phyloP scores from a whole-genome alignment of 148 eudicot species.

The Tetragonia tetragonoides region DNA sequence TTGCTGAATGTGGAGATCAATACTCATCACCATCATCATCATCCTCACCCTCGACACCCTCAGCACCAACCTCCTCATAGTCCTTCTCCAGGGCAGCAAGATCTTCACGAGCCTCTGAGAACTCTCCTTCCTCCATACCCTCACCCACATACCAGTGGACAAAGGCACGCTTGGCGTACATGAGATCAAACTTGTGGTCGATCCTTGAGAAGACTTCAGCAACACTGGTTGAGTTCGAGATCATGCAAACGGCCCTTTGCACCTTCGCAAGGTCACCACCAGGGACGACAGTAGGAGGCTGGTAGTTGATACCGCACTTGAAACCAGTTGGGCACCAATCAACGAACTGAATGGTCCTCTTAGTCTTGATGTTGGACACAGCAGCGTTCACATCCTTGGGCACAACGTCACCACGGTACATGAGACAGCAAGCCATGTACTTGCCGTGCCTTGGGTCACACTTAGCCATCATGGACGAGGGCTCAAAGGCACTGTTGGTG shows the following conservation, averaged over 20 bases:
- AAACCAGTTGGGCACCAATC: conserved; percentile 52
- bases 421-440: conserved; percentile 51
- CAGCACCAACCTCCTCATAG: conserved; percentile 45
- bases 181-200: conserved; percentile 45
- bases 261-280: conserved; percentile 50
- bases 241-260: conserved; percentile 51
- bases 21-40: conserved; percentile 42
- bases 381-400: conserved; percentile 49
- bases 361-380: conserved; percentile 41
- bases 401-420: conserved; percentile 51
- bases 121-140: conserved; percentile 60
- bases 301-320: conserved; percentile 49
- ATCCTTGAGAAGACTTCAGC: conserved; percentile 47
- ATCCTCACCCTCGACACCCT: conserved; percentile 38
- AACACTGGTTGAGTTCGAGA: conserved; percentile 42
- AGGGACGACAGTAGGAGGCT: conserved; percentile 43
- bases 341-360: conserved; percentile 45
- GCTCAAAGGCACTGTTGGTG: conserved; percentile 46
- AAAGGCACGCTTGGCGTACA: conserved; percentile 47
- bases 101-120: conserved; percentile 47
- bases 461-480: conserved; percentile 48
- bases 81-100: conserved; percentile 46
- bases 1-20: conserved; percentile 9
- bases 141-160: conserved; percentile 53
- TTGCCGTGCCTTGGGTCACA: conserved; percentile 51